Evolutionary conservation across 106 monocot species (phyloP).

Genomic region (Agapanthus africanus): DNA sequence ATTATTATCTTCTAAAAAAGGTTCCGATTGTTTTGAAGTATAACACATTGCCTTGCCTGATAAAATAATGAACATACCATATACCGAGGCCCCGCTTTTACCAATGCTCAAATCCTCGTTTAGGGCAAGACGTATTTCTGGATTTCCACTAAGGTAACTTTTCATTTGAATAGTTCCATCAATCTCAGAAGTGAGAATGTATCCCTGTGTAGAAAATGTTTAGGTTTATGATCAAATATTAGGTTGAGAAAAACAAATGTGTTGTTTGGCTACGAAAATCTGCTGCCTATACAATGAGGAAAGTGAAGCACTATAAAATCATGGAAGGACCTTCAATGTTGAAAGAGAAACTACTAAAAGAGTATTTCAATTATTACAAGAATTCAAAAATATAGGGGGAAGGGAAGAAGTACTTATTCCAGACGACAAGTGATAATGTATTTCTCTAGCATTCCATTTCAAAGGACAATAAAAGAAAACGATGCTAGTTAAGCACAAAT

Average conservation of each 20-base stretch:
- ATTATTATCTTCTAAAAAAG: too few species aligned
- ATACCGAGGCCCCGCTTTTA: slow-evolving; percentile 49
- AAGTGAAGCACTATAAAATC: too few species aligned
- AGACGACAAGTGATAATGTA: too few species aligned
- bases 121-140: slow-evolving; percentile 91
- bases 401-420: too few species aligned
- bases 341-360: neutral
- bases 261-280: neutral
- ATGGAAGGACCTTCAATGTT: neutral
- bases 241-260: neutral
- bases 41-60: neutral
- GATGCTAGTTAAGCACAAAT: neutral
- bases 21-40: neutral
- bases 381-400: too few species aligned
- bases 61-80: slow-evolving; percentile 44
- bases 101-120: slow-evolving; percentile 96
- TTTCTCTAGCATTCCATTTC: neutral
- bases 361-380: neutral
- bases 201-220: slow-evolving; percentile 46
- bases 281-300: too few species aligned
- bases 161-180: slow-evolving; percentile 99
- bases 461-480: neutral
- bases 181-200: slow-evolving; percentile 97
- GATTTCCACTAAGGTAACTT: slow-evolving; percentile 94
- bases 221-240: neutral